A percentile compares a stretch with the other conserved stretches of the same genome.
Conservation (phyloP, 2,329 filamentous ascomycete genomes). For the Cytospora chrysosperma region DNA sequence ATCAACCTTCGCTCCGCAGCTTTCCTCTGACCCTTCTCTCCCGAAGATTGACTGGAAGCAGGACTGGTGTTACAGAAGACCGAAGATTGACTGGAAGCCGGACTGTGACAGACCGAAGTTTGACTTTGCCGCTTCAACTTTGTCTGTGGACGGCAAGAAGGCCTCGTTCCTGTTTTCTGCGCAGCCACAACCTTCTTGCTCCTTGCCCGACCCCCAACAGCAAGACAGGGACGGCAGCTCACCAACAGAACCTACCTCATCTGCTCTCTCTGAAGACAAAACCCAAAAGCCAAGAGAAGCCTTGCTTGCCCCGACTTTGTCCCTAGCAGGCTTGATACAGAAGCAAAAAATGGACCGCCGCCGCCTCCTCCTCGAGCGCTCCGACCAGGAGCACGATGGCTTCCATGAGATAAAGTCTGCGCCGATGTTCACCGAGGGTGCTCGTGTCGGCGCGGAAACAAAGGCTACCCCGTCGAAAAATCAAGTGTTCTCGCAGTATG, state of each 20-base stretch:
- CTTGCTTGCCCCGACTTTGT: neutral
- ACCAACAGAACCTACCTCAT: neutral
- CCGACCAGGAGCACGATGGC: slow-evolving; percentile 26
- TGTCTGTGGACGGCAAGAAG: neutral
- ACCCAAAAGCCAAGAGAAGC: too few relatives aligned
- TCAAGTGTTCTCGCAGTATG: slow-evolving; percentile 32
- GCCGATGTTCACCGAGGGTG: slow-evolving; percentile 34
- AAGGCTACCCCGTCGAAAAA: slow-evolving; percentile 4
- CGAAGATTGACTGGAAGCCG: neutral
- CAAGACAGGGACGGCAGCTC: neutral
- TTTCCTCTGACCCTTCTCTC: neutral
- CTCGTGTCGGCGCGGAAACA: slow-evolving; percentile 25
- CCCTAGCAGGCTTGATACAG: neutral
- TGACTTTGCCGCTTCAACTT: neutral
- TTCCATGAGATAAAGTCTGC: slow-evolving; percentile 32
- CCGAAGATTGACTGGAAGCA: neutral
- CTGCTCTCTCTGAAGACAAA: neutral
- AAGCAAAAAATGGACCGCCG: slow-evolving; percentile 1
- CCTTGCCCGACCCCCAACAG: neutral
- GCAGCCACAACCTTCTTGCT: neutral
- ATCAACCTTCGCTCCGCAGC: neutral
- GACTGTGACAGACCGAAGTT: too few relatives aligned
- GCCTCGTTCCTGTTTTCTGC: neutral
- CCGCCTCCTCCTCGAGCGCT: slow-evolving; percentile 24
- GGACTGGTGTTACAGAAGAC: too few relatives aligned